These are phyloP conservation scores for Chlamydomonas sphaeroides DNA, from an alignment of 139 green algal species.

Conservation along the genomic window DNA sequence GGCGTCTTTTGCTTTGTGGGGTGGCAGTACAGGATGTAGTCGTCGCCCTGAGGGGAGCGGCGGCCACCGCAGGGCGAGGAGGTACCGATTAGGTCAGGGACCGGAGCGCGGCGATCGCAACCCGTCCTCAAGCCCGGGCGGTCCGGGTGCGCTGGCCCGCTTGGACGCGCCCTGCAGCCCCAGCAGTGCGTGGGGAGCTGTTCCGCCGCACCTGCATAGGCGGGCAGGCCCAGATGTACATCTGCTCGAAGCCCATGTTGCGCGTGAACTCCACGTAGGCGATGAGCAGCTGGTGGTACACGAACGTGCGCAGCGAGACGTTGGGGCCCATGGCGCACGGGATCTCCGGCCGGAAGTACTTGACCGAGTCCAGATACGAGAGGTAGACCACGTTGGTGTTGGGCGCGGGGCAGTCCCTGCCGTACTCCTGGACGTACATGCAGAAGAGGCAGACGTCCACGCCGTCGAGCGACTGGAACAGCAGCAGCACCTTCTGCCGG, in stretches of 20 bases:
- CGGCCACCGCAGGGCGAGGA: too few relatives aligned
- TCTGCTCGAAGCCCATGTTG: slow-evolving; percentile 86
- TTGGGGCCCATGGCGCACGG: slow-evolving; percentile 26
- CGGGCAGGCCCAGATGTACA: slow-evolving; percentile 99
- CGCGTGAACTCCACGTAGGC: slow-evolving; percentile 92
- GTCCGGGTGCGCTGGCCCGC: too few relatives aligned
- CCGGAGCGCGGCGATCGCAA: too few relatives aligned
- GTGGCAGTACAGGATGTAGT: slow-evolving; percentile 99
- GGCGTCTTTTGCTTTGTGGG: slow-evolving; percentile 95
- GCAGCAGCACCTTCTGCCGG: slow-evolving; percentile 92
- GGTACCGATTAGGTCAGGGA: too few relatives aligned
- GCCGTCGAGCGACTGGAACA: slow-evolving; percentile 95
- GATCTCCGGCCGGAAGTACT: slow-evolving; percentile 96
- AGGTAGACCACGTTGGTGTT: slow-evolving; percentile 95
- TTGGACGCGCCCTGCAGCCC: neutral
- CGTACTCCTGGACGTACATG: slow-evolving; percentile 98
- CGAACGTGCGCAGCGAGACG: slow-evolving; percentile 89
- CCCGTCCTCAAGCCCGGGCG: too few relatives aligned
- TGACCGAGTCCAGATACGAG: slow-evolving; percentile 97
- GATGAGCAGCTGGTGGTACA: slow-evolving; percentile 97
- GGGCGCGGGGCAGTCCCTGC: slow-evolving; percentile 79
- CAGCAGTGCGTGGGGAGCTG: neutral
- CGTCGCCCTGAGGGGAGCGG: slow-evolving; percentile 94
- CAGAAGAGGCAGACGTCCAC: slow-evolving; percentile 96
- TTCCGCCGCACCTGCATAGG: slow-evolving; percentile 77